These are phyloP conservation scores for Orbilia quercus DNA, from an alignment of 2,329 filamentous ascomycete species.

Conservation along the genomic window DNA sequence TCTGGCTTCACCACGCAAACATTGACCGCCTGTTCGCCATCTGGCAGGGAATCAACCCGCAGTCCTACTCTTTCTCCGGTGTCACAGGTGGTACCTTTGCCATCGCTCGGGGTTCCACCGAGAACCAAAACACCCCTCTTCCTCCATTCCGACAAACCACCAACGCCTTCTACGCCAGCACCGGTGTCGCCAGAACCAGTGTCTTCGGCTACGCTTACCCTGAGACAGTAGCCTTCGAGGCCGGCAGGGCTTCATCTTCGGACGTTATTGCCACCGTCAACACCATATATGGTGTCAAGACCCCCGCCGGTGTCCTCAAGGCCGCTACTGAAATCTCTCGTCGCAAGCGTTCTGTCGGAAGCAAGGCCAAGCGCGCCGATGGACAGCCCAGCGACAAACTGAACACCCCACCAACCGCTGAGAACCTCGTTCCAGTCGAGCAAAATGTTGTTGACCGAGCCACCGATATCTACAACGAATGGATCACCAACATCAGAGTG, in stretches of 20 bases:
- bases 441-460: slow-evolving; percentile 25
- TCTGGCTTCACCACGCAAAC: slow-evolving; percentile 75
- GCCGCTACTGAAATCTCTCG: slow-evolving; percentile 8
- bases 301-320: slow-evolving; percentile 25
- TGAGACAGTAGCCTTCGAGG: slow-evolving; percentile 68
- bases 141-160: slow-evolving; percentile 57
- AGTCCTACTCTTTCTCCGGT: slow-evolving; percentile 9
- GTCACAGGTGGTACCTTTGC: slow-evolving; percentile 17
- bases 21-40: slow-evolving; percentile 78
- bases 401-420: slow-evolving; percentile 17
- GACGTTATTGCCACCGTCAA: slow-evolving; percentile 25
- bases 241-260: slow-evolving; percentile 59
- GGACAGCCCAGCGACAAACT: slow-evolving; percentile 22
- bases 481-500: slow-evolving; percentile 62
- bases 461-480: slow-evolving; percentile 60
- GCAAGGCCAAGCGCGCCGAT: slow-evolving; percentile 13
- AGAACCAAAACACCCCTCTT: slow-evolving; percentile 56
- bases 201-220: slow-evolving; percentile 80
- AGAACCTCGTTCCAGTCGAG: slow-evolving; percentile 13
- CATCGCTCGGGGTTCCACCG: slow-evolving; percentile 20
- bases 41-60: slow-evolving; percentile 71
- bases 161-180: slow-evolving; percentile 45
- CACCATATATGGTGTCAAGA: slow-evolving; percentile 12
- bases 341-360: slow-evolving; percentile 7
- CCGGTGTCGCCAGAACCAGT: slow-evolving; percentile 63